Evolutionary conservation across 2,329 filamentous ascomycete genomes (phyloP), one percentile per base, ranked within the genome.

Genomic region (Calonectria naviculata): DNA sequence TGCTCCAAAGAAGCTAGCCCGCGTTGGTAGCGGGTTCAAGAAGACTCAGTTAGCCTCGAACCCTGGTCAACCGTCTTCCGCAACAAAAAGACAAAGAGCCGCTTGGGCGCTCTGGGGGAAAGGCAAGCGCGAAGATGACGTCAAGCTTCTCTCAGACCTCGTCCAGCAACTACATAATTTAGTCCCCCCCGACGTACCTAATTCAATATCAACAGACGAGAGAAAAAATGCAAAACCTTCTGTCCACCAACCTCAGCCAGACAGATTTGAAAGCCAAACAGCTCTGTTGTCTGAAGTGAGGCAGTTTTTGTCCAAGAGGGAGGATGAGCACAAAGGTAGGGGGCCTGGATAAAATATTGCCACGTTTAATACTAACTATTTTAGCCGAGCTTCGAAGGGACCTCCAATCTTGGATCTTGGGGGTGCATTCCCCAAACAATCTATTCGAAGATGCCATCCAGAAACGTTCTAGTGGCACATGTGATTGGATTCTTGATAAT

Each of bases 31-130:
- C 15, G 31, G 31, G 10, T 26, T 56, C n/a, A 24, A 38, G 12
- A 19, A 26, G 7, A 8, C 6, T 9, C 19, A 26, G 1, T 31
- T 13, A 56, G n/a, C 12, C 5, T 36, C n/a, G 31, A 56, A 36
- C n/a, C 3, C 3, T 5, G 13, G 31, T n/a, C 19, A 12, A 34
- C 10, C 31, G 21, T 29, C 38, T 13, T 15, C 26, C 7, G 36
- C 9, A 46, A 54, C 44, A 29, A 68, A 36, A 9, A 44, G 36
- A 5, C 17, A 54, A 10, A 62, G 24, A 13, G 28, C 34, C 28
- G 44, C 46, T 29, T 63, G 65, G 65, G 46, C 46, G 2, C 10
- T 68, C 2, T 44, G 58, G 29, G 65, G 65, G 3, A 68, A 54
- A 38, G 36, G 28, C 4, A 63, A 44, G 26, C 46, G 34, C 9